Evolutionary conservation across 768 basidiomycete genomes (phyloP).

Genomic region (Nidula microcarpa): DNA sequence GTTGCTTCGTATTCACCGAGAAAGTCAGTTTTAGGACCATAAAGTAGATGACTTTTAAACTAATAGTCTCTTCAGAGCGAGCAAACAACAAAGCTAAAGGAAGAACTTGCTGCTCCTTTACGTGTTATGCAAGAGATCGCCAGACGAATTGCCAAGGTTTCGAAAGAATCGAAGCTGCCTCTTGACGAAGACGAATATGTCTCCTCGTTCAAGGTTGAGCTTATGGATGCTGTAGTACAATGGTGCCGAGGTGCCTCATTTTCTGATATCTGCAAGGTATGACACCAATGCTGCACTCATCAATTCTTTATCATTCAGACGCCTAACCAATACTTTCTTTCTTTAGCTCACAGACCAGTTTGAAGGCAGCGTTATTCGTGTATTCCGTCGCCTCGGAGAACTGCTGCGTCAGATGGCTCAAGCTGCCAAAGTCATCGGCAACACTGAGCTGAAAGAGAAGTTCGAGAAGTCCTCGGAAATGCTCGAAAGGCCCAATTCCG

Average conservation of each 20-base stretch:
- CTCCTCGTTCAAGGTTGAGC: slow-evolving; percentile 93
- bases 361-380: slow-evolving; percentile 94
- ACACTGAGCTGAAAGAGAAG: slow-evolving; percentile 88
- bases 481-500: slow-evolving; percentile 49
- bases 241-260: slow-evolving; percentile 99
- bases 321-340: neutral
- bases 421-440: slow-evolving; percentile 96
- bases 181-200: slow-evolving; percentile 95
- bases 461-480: slow-evolving; percentile 90
- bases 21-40: slow-evolving; percentile 51
- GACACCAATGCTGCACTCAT: neutral
- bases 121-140: slow-evolving; percentile 96
- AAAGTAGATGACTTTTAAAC: neutral
- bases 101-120: slow-evolving; percentile 90
- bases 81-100: slow-evolving; percentile 79
- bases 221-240: slow-evolving; percentile 96
- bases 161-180: slow-evolving; percentile 87
- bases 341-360: slow-evolving; percentile 92
- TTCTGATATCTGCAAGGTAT: slow-evolving; percentile 93
- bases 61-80: slow-evolving; percentile 58
- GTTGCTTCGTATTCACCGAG: slow-evolving; percentile 97
- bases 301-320: neutral
- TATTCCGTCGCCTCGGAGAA: slow-evolving; percentile 92
- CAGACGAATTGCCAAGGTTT: slow-evolving; percentile 93
- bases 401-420: slow-evolving; percentile 94